These are phyloP conservation scores for Tetrapyrgos nigripes DNA, from an alignment of 1,284 basidiomycete genomes.

Conservation along the genomic window DNA sequence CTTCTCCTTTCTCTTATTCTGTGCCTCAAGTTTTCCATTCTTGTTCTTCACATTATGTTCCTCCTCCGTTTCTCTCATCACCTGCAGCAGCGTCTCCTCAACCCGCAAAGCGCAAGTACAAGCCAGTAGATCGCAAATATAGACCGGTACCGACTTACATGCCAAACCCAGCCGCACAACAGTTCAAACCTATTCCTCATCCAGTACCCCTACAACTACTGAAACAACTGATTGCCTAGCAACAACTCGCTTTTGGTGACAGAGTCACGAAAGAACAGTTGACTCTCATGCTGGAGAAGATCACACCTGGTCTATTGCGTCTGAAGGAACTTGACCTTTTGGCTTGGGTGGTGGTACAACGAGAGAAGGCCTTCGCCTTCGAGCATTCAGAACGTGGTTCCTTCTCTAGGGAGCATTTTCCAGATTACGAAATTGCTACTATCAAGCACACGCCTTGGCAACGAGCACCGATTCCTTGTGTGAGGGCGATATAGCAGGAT, in stretches of 20 bases:
- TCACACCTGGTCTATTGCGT: background rate
- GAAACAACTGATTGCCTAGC: conserved; percentile 20
- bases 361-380: conserved; percentile 33
- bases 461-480: conserved; percentile 30
- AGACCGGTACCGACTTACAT: conserved; percentile 37
- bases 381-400: conserved; percentile 37
- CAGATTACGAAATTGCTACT: conserved; percentile 37
- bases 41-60: conserved; percentile 41
- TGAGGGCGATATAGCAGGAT: conserved; percentile 26
- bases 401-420: conserved; percentile 32
- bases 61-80: background rate
- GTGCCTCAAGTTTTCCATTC: background rate
- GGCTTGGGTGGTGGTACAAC: conserved; percentile 20
- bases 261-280: conserved; percentile 16
- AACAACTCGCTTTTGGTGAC: conserved; percentile 9
- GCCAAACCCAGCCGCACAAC: conserved; percentile 30
- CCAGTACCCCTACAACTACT: conserved; percentile 21
- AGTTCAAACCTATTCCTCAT: conserved; percentile 28
- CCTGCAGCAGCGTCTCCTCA: no score
- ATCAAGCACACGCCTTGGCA: conserved; percentile 40
- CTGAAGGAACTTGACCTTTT: conserved; percentile 26
- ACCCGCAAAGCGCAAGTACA: conserved; percentile 25
- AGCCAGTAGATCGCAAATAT: conserved; percentile 37
- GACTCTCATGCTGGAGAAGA: background rate
- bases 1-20: background rate